Conservation (phyloP, 352 stramenopile genomes). For the Globisporangium cystogenes region DNA sequence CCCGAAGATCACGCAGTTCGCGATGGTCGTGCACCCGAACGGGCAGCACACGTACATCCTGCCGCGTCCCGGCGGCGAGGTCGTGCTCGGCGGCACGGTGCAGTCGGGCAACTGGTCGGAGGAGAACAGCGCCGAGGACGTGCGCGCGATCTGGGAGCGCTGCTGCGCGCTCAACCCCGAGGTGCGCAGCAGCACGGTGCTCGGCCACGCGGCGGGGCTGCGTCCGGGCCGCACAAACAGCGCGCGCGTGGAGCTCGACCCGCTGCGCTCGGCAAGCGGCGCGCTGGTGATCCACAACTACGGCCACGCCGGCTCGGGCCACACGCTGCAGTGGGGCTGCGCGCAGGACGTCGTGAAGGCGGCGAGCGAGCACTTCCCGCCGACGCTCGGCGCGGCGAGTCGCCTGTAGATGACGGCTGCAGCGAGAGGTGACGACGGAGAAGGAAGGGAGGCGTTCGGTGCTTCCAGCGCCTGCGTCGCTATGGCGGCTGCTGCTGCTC, state of each 20-base stretch:
- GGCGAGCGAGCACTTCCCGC: conserved; percentile 17
- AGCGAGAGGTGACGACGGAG: too few species aligned
- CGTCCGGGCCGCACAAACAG: conserved; percentile 32
- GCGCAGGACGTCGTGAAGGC: conserved; percentile 41
- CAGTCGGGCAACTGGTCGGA: conserved; percentile 53
- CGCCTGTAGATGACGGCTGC: conserved; percentile 1
- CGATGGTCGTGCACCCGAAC: conserved; percentile 35
- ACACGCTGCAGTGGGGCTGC: conserved; percentile 70
- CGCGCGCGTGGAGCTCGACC: conserved; percentile 43
- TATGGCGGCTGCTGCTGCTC: too few species aligned
- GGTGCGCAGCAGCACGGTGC: conserved; percentile 33
- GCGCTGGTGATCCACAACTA: conserved; percentile 71
- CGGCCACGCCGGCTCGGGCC: conserved; percentile 52
- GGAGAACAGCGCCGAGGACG: conserved; percentile 31
- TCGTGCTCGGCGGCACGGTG: conserved; percentile 61
- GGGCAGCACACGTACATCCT: conserved; percentile 65
- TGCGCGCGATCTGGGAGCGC: conserved; percentile 43
- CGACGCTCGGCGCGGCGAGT: background rate
- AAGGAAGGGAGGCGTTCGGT: too few species aligned
- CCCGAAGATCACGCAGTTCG: conserved; percentile 40
- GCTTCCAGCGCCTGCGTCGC: too few species aligned
- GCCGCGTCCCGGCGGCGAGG: conserved; percentile 45
- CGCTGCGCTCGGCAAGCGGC: conserved; percentile 21
- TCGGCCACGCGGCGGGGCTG: conserved; percentile 34
- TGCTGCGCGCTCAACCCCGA: conserved; percentile 34